phyloP scores from a whole-genome alignment of 176 grass and related monocot species.

The Luzula sylvatica region DNA sequence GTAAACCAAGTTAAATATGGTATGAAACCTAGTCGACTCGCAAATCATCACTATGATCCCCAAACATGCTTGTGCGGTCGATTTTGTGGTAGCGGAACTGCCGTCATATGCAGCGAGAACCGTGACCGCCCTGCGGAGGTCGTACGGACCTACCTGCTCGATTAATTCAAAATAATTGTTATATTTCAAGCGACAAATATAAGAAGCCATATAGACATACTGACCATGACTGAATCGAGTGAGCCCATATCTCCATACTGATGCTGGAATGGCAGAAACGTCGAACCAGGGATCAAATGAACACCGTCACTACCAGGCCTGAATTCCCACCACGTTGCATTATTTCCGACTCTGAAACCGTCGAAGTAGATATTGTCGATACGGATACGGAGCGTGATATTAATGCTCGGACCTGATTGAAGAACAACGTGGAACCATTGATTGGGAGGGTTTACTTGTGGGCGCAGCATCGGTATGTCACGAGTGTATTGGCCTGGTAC shows the following conservation, averaged over 20 bases:
- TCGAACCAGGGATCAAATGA: no score
- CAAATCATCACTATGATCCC: conserved; percentile 14
- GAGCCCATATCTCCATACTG: neutral
- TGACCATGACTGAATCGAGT: no score
- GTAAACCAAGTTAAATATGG: conserved; percentile 15
- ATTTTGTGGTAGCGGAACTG: neutral
- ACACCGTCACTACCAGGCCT: no score
- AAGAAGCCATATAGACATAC: no score
- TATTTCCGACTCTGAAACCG: conserved; percentile 8
- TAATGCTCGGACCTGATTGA: conserved; percentile 2
- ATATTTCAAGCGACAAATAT: neutral
- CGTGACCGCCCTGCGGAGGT: neutral
- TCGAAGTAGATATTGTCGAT: conserved; percentile 6
- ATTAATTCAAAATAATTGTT: neutral
- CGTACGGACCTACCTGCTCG: neutral
- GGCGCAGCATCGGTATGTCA: neutral
- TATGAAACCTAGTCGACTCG: conserved; percentile 14
- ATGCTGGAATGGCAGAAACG: neutral
- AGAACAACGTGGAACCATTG: conserved; percentile 9
- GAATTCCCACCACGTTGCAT: neutral
- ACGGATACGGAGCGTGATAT: conserved; percentile 10
- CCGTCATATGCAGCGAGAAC: neutral
- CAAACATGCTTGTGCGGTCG: neutral
- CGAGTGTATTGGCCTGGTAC: neutral
- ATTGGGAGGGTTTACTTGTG: neutral